Conservation (phyloP, 352 stramenopile species). For the Blastocystis sp. region DNA sequence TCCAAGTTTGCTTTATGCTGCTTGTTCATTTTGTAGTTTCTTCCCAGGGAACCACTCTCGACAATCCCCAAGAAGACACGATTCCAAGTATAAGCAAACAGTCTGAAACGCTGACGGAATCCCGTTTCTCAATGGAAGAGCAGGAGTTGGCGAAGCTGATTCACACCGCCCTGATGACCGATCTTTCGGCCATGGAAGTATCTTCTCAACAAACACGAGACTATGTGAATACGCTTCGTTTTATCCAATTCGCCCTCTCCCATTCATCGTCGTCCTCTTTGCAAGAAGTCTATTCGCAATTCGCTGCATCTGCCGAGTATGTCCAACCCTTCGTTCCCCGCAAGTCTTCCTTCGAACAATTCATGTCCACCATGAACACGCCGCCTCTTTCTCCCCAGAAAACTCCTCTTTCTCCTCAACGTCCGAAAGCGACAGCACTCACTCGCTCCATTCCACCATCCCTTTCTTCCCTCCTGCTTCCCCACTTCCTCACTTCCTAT, state of each 20-base stretch:
- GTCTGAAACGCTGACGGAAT: not conserved
- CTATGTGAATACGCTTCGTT: not conserved
- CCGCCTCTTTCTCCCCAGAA: not conserved
- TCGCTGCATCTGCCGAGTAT: not conserved
- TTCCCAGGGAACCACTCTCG: not conserved
- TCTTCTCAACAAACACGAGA: not conserved
- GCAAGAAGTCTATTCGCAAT: not conserved
- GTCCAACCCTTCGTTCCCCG: not conserved
- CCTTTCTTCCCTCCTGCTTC: not conserved
- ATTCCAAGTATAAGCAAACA: no score
- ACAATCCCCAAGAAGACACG: not conserved
- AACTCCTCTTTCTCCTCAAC: not conserved
- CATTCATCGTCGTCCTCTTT: no score
- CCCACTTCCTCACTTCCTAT: not conserved
- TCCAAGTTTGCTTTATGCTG: not conserved
- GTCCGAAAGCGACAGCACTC: not conserved
- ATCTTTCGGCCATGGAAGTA: not conserved
- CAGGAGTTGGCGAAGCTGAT: not conserved
- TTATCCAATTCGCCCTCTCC: slow-evolving; percentile 14
- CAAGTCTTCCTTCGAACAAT: not conserved
- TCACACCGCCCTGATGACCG: not conserved
- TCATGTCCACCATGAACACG: not conserved
- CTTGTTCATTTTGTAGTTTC: not conserved
- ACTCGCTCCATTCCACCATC: not conserved
- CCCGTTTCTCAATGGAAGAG: not conserved